A percentile compares a stretch with the other conserved stretches of the same genome.
Evolutionary conservation across 2,329 filamentous ascomycete species (phyloP).

Genomic region (Pseudopyrenochaeta lycopersici): DNA sequence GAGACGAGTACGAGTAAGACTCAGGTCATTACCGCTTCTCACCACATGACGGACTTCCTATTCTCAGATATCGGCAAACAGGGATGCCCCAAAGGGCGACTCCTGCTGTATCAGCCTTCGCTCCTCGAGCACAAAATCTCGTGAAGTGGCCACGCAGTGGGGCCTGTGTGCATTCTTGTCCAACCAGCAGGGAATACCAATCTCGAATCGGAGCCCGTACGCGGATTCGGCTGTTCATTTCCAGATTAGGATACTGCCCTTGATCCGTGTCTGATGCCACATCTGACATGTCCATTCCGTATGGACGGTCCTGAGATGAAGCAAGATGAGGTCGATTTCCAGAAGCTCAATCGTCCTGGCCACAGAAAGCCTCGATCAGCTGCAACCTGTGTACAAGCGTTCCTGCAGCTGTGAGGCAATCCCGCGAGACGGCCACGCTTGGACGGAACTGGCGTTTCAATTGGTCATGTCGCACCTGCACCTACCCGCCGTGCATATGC

Average conservation of each 20-base stretch:
- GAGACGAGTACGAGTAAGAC: slow-evolving; percentile 11
- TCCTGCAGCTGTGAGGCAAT: slow-evolving; percentile 50
- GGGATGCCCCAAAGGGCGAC: slow-evolving; percentile 12
- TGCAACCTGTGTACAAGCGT: slow-evolving; percentile 38
- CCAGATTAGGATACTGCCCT: slow-evolving; percentile 14
- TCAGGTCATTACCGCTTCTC: slow-evolving; percentile 1
- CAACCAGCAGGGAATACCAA: slow-evolving; percentile 38
- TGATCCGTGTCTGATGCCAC: not conserved
- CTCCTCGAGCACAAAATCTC: slow-evolving; percentile 32
- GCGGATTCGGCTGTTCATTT: slow-evolving; percentile 22
- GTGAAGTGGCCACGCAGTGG: slow-evolving; percentile 37
- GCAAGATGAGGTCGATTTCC: slow-evolving; percentile 16
- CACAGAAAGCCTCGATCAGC: slow-evolving; percentile 18
- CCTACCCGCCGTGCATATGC: slow-evolving; percentile 51
- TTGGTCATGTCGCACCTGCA: slow-evolving; percentile 45
- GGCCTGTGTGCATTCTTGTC: slow-evolving; percentile 43
- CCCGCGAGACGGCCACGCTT: slow-evolving; percentile 42
- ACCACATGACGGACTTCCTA: slow-evolving; percentile 18
- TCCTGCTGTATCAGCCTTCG: slow-evolving; percentile 29
- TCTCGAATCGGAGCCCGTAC: slow-evolving; percentile 43
- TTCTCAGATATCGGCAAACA: slow-evolving; percentile 18
- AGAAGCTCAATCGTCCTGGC: slow-evolving; percentile 21
- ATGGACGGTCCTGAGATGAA: slow-evolving; percentile 7
- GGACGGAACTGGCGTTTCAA: slow-evolving; percentile 16
- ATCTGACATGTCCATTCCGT: slow-evolving; percentile 4